A percentile compares a stretch with the other conserved stretches of the same genome.
These are phyloP conservation scores for Pezicula neosporulosa DNA, from an alignment of 2,329 filamentous ascomycete species.

Conservation along the genomic window DNA sequence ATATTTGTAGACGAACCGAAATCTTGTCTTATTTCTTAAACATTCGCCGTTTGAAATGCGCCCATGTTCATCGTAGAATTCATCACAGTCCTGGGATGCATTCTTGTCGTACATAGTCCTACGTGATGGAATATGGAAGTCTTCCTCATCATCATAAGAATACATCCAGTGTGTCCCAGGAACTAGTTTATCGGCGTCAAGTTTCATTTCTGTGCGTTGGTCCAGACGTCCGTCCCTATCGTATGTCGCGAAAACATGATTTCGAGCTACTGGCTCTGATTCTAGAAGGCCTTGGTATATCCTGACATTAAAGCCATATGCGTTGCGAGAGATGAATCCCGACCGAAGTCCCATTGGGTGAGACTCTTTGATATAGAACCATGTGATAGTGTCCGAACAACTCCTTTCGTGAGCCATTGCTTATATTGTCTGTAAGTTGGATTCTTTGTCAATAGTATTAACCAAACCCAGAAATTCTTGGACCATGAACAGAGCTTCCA, in stretches of 20 bases:
- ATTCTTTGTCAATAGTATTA: not conserved
- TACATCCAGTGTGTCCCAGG: not conserved
- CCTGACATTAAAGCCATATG: not conserved
- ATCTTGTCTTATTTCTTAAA: conserved; percentile 22
- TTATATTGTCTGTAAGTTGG: conserved; percentile 12
- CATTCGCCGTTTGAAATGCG: conserved; percentile 29
- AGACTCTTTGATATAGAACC: conserved; percentile 1
- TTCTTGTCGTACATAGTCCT: conserved; percentile 2
- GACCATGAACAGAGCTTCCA: conserved; percentile 30
- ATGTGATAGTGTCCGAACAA: conserved; percentile 3
- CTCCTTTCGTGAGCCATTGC: conserved; percentile 1
- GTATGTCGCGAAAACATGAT: not conserved
- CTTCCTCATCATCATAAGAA: not conserved
- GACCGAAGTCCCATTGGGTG: conserved; percentile 6
- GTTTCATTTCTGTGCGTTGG: not conserved
- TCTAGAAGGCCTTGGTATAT: not conserved
- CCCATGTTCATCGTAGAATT: conserved; percentile 32
- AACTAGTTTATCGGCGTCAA: not conserved
- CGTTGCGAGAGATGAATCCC: not conserved
- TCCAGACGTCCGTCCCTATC: not conserved
- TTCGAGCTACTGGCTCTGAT: not conserved
- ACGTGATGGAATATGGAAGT: not conserved
- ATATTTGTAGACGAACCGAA: conserved; percentile 33
- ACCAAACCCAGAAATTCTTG: conserved; percentile 28
- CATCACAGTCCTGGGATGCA: conserved; percentile 13